Base-by-base conservation (phyloP, 441 rosid species). In the Populus hybrid region DNA sequence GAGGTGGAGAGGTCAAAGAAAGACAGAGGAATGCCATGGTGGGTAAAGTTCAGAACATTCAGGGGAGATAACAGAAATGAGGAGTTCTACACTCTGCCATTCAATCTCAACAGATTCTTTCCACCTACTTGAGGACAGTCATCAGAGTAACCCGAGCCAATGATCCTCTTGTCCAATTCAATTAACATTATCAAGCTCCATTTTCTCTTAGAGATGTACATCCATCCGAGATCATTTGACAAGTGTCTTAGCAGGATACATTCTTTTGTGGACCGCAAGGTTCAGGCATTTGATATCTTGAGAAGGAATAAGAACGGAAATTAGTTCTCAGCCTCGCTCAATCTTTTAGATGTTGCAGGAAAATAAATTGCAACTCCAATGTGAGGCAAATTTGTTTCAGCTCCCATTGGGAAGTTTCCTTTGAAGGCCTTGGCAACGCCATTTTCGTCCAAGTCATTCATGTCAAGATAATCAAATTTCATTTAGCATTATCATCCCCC, bases 11-110 rank as follows among this genome's bases (percentile, higher is more conserved):
- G 92, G 26, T 90, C 90, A 7, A 95, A 93, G 57, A 88, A 81
- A 80, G 99, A 94, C 66, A 82, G 98, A 78, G 98, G 99, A 36
- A 88, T 96, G 96, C 96, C 96, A 10, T 96, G 99, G 98, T 96
- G 99, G 98, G 98, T 86, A 36, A 94, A 96, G 83, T 96, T 96
- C 83, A 85, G 96, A 75, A 88, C 98, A n/a, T 94, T 96, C 59
- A 89, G 92, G 80, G 99, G 98, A 79, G 98, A 96, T 76, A 88
- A 91, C 78, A 80, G 99, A 66, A 96, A 93, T 28, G 98, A 94
- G 35, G 98, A 96, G 85, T 96, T 96, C 84, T 96, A 96, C 86
- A 92, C 98, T 18, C 94, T 93, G 73, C 98, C 98, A 8, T 96
- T 94, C 83, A 96, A 94, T 85, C 91, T 94, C 30, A 90, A 94